These are phyloP conservation scores for Cantharellus cinnabarinus DNA, from an alignment of 768 basidiomycete genomes.

Conservation along the genomic window DNA sequence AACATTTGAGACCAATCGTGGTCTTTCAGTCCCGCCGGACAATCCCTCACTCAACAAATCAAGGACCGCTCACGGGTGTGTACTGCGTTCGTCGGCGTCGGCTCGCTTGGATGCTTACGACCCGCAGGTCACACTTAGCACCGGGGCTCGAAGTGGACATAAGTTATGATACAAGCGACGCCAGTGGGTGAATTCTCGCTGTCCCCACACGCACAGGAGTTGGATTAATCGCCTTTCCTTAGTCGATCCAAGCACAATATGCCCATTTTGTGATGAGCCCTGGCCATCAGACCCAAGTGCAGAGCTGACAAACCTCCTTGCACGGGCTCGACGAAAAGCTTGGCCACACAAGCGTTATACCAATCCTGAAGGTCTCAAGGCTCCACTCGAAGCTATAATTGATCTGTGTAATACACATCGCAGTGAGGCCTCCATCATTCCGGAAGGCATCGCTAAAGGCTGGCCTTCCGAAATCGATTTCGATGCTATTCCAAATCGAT, in stretches of 20 bases:
- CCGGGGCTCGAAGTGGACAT: too few species aligned
- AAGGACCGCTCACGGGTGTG: too few species aligned
- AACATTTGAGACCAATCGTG: too few species aligned
- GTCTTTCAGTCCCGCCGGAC: too few species aligned
- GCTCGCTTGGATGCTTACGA: too few species aligned
- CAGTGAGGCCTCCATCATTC: slow-evolving; percentile 54
- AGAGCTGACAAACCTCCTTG: slow-evolving; percentile 33
- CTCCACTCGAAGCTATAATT: slow-evolving; percentile 33
- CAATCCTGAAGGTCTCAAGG: slow-evolving; percentile 45
- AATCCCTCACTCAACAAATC: too few species aligned
- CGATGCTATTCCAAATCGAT: slow-evolving; percentile 29
- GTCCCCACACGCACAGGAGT: too few species aligned
- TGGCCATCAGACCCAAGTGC: slow-evolving; percentile 45
- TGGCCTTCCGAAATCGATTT: slow-evolving; percentile 67
- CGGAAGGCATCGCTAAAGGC: slow-evolving; percentile 44
- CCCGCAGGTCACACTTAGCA: too few species aligned
- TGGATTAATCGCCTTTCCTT: not conserved
- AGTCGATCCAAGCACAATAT: slow-evolving; percentile 33
- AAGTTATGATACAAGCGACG: too few species aligned
- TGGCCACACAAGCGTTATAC: slow-evolving; percentile 38
- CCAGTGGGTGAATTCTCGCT: too few species aligned
- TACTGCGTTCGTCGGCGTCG: too few species aligned
- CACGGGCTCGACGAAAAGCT: slow-evolving; percentile 32
- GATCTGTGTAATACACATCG: slow-evolving; percentile 57
- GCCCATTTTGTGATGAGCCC: slow-evolving; percentile 61